Conservation (phyloP, 73 alveolate species). For the Uronychia setigera region DNA sequence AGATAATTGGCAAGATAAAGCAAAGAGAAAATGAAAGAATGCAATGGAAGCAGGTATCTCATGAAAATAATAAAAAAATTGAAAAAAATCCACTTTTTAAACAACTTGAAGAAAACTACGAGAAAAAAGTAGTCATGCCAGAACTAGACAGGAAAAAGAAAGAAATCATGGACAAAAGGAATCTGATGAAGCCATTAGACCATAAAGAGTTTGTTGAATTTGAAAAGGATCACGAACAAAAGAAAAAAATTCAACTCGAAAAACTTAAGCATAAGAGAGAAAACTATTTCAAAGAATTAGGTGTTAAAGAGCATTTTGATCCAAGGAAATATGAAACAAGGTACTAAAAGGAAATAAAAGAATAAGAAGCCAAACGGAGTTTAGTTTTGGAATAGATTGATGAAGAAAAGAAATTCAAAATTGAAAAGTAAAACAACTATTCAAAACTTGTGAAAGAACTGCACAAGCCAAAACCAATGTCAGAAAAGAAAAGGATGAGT, state of each 20-base stretch:
- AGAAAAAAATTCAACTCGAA: constrained; percentile 2
- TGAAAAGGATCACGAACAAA: constrained; percentile 26
- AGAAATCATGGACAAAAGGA: constrained; percentile 53
- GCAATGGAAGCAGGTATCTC: background rate
- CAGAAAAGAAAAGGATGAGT: constrained; percentile 7
- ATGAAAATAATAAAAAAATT: background rate
- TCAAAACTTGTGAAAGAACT: constrained; percentile 57
- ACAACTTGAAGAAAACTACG: constrained; percentile 42
- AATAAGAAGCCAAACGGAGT: constrained; percentile 6
- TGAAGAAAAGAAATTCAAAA: constrained; percentile 49
- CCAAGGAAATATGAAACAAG: constrained; percentile 21
- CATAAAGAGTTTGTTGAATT: constrained; percentile 22
- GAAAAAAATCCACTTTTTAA: background rate
- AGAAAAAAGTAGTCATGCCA: constrained; percentile 59
- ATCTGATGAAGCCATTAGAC: constrained; percentile 46
- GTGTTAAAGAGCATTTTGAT: constrained; percentile 2
- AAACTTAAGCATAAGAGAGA: constrained; percentile 3
- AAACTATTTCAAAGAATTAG: constrained; percentile 13
- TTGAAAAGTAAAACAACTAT: constrained; percentile 47
- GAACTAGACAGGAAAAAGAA: constrained; percentile 62
- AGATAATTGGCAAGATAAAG: background rate
- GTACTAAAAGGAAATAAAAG: constrained; percentile 18
- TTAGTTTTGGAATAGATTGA: constrained; percentile 3
- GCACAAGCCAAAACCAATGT: constrained; percentile 54
- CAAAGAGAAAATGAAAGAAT: background rate